Evolutionary conservation across 306 rosid genomes (phyloP).

Genomic region (Hippophae gyantsensis): DNA sequence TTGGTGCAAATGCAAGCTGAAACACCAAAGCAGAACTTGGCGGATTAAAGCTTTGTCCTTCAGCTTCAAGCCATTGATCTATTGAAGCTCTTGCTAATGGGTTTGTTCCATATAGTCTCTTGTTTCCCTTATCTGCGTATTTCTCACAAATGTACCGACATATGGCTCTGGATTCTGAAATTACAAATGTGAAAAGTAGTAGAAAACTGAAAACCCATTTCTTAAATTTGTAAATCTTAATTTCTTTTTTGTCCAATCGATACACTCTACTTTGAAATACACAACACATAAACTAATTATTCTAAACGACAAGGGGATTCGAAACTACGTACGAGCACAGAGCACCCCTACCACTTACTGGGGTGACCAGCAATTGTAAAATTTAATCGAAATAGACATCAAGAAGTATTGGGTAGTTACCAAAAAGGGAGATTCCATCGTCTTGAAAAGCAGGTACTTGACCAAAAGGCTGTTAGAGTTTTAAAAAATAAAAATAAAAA

Average conservation of each 20-base stretch:
- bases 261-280: too few relatives aligned
- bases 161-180: conserved; percentile 67
- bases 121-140: conserved; percentile 44
- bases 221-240: too few relatives aligned
- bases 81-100: conserved; percentile 60
- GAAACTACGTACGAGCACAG: too few relatives aligned
- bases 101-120: conserved; percentile 48
- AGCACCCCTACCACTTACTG: too few relatives aligned
- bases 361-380: too few relatives aligned
- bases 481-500: not conserved
- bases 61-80: conserved; percentile 85
- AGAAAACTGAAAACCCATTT: not conserved
- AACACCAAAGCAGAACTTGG: conserved; percentile 52
- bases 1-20: conserved; percentile 76
- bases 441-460: conserved; percentile 91
- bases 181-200: not conserved
- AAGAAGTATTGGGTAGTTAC: conserved; percentile 19
- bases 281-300: too few relatives aligned
- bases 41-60: conserved; percentile 70
- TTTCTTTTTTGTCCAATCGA: too few relatives aligned
- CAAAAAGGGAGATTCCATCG: conserved; percentile 49
- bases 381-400: too few relatives aligned
- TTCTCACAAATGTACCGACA: conserved; percentile 82
- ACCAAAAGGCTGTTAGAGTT: conserved; percentile 54
- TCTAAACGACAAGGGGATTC: too few relatives aligned